phyloP scores from a whole-genome alignment of 345 rosid species.

The Iberis pinnata region DNA sequence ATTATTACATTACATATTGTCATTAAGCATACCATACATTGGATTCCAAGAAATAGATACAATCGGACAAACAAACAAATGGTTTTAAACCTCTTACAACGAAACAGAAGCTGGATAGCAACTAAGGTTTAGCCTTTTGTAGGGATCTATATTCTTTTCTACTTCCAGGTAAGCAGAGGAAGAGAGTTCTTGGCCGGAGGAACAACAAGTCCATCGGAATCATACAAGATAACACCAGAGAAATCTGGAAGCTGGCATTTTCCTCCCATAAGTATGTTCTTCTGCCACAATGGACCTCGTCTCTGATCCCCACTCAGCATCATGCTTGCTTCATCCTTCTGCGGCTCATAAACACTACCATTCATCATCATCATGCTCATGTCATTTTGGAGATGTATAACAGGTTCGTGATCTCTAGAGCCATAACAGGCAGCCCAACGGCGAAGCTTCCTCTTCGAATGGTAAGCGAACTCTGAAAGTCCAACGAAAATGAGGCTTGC shows the following conservation, averaged over 20 bases:
- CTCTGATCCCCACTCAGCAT: slow-evolving; percentile 36
- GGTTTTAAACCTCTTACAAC: too few species aligned
- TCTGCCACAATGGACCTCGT: slow-evolving; percentile 58
- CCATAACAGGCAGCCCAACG: slow-evolving; percentile 52
- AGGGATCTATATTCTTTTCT: slow-evolving; percentile 17
- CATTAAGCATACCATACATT: neutral
- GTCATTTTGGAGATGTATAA: slow-evolving; percentile 46
- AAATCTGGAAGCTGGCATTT: slow-evolving; percentile 86
- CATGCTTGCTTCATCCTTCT: slow-evolving; percentile 26
- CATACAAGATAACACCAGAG: slow-evolving; percentile 76
- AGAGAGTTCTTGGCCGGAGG: slow-evolving; percentile 43
- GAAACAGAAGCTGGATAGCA: too few species aligned
- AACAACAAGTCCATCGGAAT: slow-evolving; percentile 53
- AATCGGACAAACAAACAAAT: neutral
- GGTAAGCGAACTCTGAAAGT: slow-evolving; percentile 48
- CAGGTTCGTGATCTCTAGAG: slow-evolving; percentile 49
- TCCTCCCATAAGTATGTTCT: slow-evolving; percentile 88
- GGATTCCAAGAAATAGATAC: neutral
- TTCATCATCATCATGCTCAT: slow-evolving; percentile 22
- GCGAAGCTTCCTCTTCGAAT: slow-evolving; percentile 42
- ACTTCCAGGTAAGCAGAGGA: slow-evolving; percentile 68
- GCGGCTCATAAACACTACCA: slow-evolving; percentile 22
- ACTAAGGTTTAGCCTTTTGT: neutral
- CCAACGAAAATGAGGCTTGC: slow-evolving; percentile 42
- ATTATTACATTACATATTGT: too few species aligned